These are phyloP conservation scores for Phoma sp. DNA, from an alignment of 2,329 filamentous ascomycete genomes.

Conservation along the genomic window DNA sequence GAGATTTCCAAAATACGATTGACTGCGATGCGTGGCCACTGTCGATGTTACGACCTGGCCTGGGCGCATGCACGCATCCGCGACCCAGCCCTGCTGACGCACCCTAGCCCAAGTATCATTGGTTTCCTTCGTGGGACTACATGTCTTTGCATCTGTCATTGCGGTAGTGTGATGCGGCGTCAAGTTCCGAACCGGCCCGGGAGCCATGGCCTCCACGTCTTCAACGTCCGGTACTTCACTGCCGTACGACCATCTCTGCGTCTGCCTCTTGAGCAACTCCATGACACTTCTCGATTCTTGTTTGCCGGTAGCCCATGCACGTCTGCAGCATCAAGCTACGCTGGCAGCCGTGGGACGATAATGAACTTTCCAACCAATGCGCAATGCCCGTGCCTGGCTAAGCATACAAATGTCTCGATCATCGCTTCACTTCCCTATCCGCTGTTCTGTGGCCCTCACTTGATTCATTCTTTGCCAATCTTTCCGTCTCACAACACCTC, in stretches of 20 bases:
- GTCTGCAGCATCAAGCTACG: slow-evolving; percentile 34
- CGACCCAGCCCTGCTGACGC: slow-evolving; percentile 16
- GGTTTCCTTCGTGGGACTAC: slow-evolving; percentile 26
- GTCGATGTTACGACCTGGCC: slow-evolving; percentile 12
- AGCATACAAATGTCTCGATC: slow-evolving; percentile 39
- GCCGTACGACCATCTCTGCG: slow-evolving; percentile 25
- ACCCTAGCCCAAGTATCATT: slow-evolving; percentile 26
- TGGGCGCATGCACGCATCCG: slow-evolving; percentile 36
- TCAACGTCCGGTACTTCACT: slow-evolving; percentile 15
- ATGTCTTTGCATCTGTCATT: slow-evolving; percentile 5
- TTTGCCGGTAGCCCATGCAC: slow-evolving; percentile 25
- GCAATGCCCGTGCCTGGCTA: slow-evolving; percentile 24
- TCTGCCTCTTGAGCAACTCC: slow-evolving; percentile 14
- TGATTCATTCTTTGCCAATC: slow-evolving; percentile 28
- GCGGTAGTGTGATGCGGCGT: slow-evolving; percentile 28
- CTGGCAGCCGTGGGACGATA: slow-evolving; percentile 44
- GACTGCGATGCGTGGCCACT: slow-evolving; percentile 15
- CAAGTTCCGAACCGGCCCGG: slow-evolving; percentile 22
- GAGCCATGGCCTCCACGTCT: slow-evolving; percentile 19
- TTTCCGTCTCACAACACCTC: slow-evolving; percentile 36
- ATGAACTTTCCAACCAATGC: slow-evolving; percentile 39
- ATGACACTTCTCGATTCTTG: slow-evolving; percentile 27
- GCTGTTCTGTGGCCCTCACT: slow-evolving; percentile 18
- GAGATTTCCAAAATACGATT: neutral
- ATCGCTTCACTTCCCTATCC: slow-evolving; percentile 41